Conservation (phyloP, 106 monocot genomes). For the Acanthochlamys bracteata region DNA sequence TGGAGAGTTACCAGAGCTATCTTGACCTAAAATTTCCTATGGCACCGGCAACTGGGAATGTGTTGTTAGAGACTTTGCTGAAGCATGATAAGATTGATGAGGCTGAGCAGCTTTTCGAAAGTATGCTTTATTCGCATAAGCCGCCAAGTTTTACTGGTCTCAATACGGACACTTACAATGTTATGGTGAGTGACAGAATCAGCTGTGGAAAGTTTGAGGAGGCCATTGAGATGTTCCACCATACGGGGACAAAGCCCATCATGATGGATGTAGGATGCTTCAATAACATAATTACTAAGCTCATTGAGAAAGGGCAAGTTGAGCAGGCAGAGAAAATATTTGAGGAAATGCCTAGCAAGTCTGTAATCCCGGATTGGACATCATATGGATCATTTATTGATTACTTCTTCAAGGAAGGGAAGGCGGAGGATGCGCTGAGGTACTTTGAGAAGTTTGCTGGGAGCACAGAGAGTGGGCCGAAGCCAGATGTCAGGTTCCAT, state of each 20-base stretch:
- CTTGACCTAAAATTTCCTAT: slow-evolving; percentile 80
- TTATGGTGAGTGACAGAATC: slow-evolving; percentile 89
- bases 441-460: slow-evolving; percentile 50
- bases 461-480: slow-evolving; percentile 38
- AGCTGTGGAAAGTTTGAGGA: slow-evolving; percentile 53
- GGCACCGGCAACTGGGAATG: slow-evolving; percentile 66
- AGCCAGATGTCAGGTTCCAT: slow-evolving; percentile 43
- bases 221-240: slow-evolving; percentile 75
- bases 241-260: slow-evolving; percentile 50
- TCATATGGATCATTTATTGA: slow-evolving; percentile 69
- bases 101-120: slow-evolving; percentile 51
- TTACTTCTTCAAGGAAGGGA: slow-evolving; percentile 44
- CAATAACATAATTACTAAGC: slow-evolving; percentile 87
- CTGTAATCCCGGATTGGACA: slow-evolving; percentile 45
- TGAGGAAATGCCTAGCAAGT: slow-evolving; percentile 65
- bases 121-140: slow-evolving; percentile 59
- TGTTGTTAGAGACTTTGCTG: slow-evolving; percentile 49
- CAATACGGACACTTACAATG: slow-evolving; percentile 75
- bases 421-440: slow-evolving; percentile 47
- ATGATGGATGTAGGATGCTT: slow-evolving; percentile 79
- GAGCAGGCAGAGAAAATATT: slow-evolving; percentile 67
- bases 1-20: slow-evolving; percentile 82
- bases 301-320: slow-evolving; percentile 56
- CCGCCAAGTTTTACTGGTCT: slow-evolving; percentile 52
- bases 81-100: slow-evolving; percentile 68